These are phyloP conservation scores for Salvia splendens DNA, from an alignment of 257 asterid species.

Conservation along the genomic window DNA sequence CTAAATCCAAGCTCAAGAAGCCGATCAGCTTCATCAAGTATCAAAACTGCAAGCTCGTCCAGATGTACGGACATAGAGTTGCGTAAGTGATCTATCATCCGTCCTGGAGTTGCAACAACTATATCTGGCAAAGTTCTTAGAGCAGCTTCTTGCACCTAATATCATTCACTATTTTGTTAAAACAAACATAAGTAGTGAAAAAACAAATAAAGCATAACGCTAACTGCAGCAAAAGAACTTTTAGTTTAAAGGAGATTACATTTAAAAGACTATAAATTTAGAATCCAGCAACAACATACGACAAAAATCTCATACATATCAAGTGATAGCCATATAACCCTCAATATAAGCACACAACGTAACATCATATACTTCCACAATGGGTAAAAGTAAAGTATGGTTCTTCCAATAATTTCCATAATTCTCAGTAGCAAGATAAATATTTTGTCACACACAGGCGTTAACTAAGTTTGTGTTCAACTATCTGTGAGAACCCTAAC, in stretches of 20 bases:
- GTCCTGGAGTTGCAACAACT: conserved; percentile 99
- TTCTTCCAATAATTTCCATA: background rate
- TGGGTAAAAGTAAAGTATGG: background rate
- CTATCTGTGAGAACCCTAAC: background rate
- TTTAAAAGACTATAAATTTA: background rate
- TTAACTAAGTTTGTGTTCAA: background rate
- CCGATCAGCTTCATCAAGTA: conserved; percentile 98
- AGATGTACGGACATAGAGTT: conserved; percentile 92
- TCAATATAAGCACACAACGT: background rate
- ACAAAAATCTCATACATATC: background rate
- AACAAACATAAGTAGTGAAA: conserved; percentile 22
- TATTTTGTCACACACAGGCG: background rate
- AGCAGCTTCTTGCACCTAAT: conserved; percentile 83
- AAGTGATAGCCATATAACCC: conserved; percentile 13
- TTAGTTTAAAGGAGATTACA: background rate
- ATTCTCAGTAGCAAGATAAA: conserved; percentile 12
- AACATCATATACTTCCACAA: background rate
- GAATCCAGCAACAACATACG: conserved; percentile 1
- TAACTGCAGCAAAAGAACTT: background rate
- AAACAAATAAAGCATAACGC: conserved; percentile 4
- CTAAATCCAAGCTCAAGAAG: conserved; percentile 93
- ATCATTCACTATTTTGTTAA: conserved; percentile 24
- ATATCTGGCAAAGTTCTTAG: conserved; percentile 89
- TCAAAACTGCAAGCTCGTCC: conserved; percentile 93
- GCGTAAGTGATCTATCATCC: conserved; percentile 93